phyloP scores from a whole-genome alignment of 306 rosid genomes.

The Glycyrrhiza uralensis region DNA sequence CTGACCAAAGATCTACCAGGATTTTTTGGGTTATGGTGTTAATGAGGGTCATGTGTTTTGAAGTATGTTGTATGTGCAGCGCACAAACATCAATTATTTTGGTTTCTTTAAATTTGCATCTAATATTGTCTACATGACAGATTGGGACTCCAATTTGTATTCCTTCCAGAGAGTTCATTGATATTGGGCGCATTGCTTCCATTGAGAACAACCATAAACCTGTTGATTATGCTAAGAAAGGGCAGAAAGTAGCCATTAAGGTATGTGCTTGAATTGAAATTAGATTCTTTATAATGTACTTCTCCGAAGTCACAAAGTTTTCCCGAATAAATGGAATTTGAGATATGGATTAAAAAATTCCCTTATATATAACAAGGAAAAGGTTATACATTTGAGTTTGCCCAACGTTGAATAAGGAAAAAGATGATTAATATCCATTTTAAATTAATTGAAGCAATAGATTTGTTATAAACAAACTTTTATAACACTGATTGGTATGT shows the following conservation, averaged over 20 bases:
- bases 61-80: not conserved
- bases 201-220: constrained; percentile 88
- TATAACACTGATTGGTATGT: not conserved
- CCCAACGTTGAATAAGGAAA: not conserved
- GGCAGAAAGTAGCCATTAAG: constrained; percentile 87
- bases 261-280: constrained; percentile 36
- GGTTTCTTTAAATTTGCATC: constrained; percentile 8
- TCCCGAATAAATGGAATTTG: not conserved
- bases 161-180: constrained; percentile 81
- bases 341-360: not conserved
- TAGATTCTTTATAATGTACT: not conserved
- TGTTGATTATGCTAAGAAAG: constrained; percentile 87
- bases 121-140: constrained; percentile 45
- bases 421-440: not conserved
- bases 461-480: not conserved
- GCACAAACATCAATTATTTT: not conserved
- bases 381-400: not conserved
- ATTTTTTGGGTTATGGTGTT: constrained; percentile 17
- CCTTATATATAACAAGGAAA: not conserved
- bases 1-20: not conserved
- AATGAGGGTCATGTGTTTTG: not conserved
- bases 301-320: not conserved
- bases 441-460: not conserved
- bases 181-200: constrained; percentile 82
- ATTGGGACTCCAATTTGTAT: constrained; percentile 93